Evolutionary conservation across 1,284 basidiomycete species (phyloP).

Genomic region (Tranzscheliella williamsii): DNA sequence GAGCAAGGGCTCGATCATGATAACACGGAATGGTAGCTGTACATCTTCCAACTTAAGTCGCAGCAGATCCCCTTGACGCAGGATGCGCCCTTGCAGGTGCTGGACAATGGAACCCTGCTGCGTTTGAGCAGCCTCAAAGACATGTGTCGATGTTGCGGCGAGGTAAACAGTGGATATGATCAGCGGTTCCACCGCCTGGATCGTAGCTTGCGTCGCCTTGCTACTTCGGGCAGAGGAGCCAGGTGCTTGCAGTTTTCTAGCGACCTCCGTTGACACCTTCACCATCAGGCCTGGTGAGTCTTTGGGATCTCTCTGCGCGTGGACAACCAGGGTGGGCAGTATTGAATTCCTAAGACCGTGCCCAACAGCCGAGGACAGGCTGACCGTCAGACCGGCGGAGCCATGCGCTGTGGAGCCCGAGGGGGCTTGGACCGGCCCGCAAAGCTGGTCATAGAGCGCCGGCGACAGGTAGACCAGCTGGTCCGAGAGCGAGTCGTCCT

Average conservation of each 20-base stretch:
- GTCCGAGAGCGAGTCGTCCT: too few species aligned
- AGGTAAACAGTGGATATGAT: conserved; percentile 39
- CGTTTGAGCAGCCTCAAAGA: conserved; percentile 19
- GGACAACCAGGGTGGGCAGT: not conserved
- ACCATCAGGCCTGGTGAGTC: not conserved
- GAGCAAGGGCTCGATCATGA: conserved; percentile 52
- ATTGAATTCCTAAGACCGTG: not conserved
- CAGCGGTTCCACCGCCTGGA: too few species aligned
- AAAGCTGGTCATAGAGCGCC: not conserved
- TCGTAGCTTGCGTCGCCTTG: too few species aligned
- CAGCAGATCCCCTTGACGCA: conserved; percentile 35
- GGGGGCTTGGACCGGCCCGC: too few species aligned
- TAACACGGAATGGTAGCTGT: conserved; percentile 13
- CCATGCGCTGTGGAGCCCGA: too few species aligned
- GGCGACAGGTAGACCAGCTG: not conserved
- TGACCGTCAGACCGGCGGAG: not conserved
- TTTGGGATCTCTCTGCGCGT: not conserved
- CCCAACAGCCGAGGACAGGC: not conserved
- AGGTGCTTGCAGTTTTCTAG: not conserved
- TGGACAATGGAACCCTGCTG: conserved; percentile 15
- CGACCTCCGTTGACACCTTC: not conserved
- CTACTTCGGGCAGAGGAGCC: not conserved
- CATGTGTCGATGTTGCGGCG: conserved; percentile 22
- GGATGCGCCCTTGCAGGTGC: conserved; percentile 29
- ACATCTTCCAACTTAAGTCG: conserved; percentile 5